Percentiles rank a stretch among this genome's conserved stretches.
phyloP scores from a whole-genome alignment of 2,329 filamentous ascomycete genomes.

The Sordariomycetes sp. region DNA sequence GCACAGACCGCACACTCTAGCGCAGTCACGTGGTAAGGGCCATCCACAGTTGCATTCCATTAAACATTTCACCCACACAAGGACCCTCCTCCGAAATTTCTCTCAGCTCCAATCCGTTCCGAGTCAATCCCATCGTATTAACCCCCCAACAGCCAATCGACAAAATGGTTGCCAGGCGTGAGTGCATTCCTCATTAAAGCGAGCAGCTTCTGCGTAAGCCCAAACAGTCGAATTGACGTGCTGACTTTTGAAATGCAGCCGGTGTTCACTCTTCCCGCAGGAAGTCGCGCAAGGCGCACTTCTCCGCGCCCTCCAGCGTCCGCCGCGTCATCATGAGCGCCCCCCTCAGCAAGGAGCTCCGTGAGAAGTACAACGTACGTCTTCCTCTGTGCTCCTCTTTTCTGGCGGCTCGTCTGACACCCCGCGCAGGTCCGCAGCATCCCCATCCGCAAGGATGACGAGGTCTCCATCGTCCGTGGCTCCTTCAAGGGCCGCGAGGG shows the following conservation, averaged over 20 bases:
- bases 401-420: neutral
- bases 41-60: neutral
- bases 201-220: neutral
- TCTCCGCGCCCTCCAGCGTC: constrained; percentile 84
- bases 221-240: neutral
- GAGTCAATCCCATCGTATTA: neutral
- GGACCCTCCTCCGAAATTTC: neutral
- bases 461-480: constrained; percentile 85
- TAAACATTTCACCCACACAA: constrained; percentile 1
- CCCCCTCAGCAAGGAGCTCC: constrained; percentile 88
- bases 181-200: neutral
- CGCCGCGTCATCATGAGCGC: constrained; percentile 97
- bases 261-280: constrained; percentile 68
- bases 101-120: neutral
- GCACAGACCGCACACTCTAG: neutral
- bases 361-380: constrained; percentile 96
- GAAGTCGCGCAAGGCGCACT: constrained; percentile 99
- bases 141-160: constrained; percentile 1
- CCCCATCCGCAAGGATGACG: constrained; percentile 95
- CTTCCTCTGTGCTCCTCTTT: neutral
- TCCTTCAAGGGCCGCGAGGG: constrained; percentile 96
- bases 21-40: constrained; percentile 3
- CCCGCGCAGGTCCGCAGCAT: constrained; percentile 69
- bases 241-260: constrained; percentile 30
- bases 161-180: constrained; percentile 4